phyloP scores from a whole-genome alignment of 1,284 basidiomycete species.

The Irpex lacteus region DNA sequence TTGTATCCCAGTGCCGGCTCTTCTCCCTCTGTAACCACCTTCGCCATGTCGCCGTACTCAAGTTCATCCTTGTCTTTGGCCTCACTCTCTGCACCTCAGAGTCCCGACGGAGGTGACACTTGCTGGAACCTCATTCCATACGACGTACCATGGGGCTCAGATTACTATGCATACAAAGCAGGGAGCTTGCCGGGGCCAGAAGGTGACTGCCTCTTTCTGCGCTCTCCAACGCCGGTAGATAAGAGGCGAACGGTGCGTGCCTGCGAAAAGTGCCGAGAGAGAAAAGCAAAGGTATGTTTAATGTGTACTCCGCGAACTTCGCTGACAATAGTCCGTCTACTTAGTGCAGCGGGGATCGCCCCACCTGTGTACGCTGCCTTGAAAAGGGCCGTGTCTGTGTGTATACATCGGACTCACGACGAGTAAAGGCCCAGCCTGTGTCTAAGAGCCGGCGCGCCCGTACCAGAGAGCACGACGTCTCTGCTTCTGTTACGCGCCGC shows the following conservation, averaged over 20 bases:
- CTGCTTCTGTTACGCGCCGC: neutral
- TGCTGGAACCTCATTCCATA: conserved; percentile 41
- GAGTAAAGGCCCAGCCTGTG: conserved; percentile 7
- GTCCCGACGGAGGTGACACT: conserved; percentile 28
- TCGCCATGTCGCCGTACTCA: neutral
- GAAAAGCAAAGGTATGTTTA: conserved; percentile 41
- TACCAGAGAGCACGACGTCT: neutral
- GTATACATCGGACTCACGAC: conserved; percentile 32
- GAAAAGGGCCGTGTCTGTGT: conserved; percentile 38
- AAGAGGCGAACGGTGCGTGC: conserved; percentile 40
- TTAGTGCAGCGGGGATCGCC: conserved; percentile 41
- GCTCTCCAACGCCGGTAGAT: conserved; percentile 40
- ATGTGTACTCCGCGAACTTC: neutral
- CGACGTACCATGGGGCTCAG: conserved; percentile 39
- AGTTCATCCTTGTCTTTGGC: neutral
- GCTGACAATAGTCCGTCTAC: neutral
- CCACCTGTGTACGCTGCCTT: conserved; percentile 37
- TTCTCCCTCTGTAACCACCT: neutral
- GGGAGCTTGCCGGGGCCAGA: conserved; percentile 41
- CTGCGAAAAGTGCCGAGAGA: conserved; percentile 42
- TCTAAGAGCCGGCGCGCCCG: neutral
- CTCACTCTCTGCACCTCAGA: neutral
- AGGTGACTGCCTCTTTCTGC: conserved; percentile 35
- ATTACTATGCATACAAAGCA: conserved; percentile 35
- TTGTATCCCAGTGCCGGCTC: neutral